Percentiles rank a stretch among this genome's conserved stretches.
Evolutionary conservation across 1,284 basidiomycete species (phyloP).

Genomic region (Apiotrichum laibachii): DNA sequence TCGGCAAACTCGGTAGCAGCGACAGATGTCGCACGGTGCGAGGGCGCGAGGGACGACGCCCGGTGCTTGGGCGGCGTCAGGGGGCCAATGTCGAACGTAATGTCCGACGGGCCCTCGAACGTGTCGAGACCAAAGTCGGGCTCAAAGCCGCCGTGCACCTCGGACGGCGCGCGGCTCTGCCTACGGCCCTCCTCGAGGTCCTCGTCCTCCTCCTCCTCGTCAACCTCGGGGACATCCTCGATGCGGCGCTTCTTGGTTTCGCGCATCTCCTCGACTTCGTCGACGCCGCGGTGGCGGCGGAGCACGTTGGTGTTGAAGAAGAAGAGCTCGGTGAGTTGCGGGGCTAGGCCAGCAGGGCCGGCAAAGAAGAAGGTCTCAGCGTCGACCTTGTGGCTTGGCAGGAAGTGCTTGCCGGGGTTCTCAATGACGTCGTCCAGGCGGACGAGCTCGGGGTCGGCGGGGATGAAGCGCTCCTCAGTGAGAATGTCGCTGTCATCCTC

Average conservation of each 20-base stretch:
- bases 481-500: slow-evolving; percentile 69
- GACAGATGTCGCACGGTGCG: slow-evolving; percentile 41
- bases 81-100: slow-evolving; percentile 16
- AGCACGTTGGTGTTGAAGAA: slow-evolving; percentile 65
- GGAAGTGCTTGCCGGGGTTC: slow-evolving; percentile 78
- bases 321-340: slow-evolving; percentile 78
- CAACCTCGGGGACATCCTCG: not conserved
- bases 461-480: slow-evolving; percentile 74
- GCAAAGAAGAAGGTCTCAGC: slow-evolving; percentile 70
- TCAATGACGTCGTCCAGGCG: slow-evolving; percentile 77
- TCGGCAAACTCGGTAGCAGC: slow-evolving; percentile 19
- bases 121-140: slow-evolving; percentile 7
- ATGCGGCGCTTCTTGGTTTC: slow-evolving; percentile 37
- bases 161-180: slow-evolving; percentile 19
- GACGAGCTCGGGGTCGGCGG: slow-evolving; percentile 74
- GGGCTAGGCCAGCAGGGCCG: slow-evolving; percentile 65
- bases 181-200: slow-evolving; percentile 63
- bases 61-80: slow-evolving; percentile 12
- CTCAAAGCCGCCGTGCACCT: slow-evolving; percentile 20
- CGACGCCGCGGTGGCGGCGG: slow-evolving; percentile 42
- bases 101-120: slow-evolving; percentile 19
- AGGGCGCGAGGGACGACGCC: slow-evolving; percentile 35
- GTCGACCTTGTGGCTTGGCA: slow-evolving; percentile 69
- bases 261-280: slow-evolving; percentile 48
- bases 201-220: slow-evolving; percentile 10